phyloP scores from a whole-genome alignment of 148 eudicot genomes.

The Agrostemma githago region DNA sequence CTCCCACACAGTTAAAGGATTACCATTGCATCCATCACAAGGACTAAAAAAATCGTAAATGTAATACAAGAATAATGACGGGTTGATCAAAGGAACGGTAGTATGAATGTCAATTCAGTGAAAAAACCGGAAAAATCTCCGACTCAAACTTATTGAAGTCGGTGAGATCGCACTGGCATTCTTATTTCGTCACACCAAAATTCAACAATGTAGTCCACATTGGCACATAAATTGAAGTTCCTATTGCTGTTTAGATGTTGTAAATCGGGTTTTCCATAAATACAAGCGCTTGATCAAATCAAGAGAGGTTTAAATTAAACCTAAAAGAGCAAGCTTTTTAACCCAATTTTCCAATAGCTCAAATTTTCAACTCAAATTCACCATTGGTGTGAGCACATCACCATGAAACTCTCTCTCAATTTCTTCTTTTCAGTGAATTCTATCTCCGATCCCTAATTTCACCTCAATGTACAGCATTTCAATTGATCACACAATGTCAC shows the following conservation, averaged over 20 bases:
- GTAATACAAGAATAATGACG: neutral
- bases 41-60: neutral
- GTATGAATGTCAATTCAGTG: neutral
- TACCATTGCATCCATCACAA: neutral
- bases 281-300: neutral
- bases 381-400: neutral
- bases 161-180: neutral
- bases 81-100: neutral
- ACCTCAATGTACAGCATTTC: slow-evolving; percentile 4
- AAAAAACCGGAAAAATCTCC: neutral
- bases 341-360: neutral
- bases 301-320: neutral
- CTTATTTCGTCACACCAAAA: neutral
- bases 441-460: neutral
- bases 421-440: neutral
- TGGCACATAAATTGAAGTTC: neutral
- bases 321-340: neutral
- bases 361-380: neutral
- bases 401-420: neutral
- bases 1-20: neutral
- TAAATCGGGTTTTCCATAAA: neutral
- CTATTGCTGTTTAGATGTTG: neutral
- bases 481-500: neutral
- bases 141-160: neutral
- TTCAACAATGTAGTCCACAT: neutral